phyloP scores from a whole-genome alignment of 192 early-diverging fungal species.

The Lobosporangium transversale region DNA sequence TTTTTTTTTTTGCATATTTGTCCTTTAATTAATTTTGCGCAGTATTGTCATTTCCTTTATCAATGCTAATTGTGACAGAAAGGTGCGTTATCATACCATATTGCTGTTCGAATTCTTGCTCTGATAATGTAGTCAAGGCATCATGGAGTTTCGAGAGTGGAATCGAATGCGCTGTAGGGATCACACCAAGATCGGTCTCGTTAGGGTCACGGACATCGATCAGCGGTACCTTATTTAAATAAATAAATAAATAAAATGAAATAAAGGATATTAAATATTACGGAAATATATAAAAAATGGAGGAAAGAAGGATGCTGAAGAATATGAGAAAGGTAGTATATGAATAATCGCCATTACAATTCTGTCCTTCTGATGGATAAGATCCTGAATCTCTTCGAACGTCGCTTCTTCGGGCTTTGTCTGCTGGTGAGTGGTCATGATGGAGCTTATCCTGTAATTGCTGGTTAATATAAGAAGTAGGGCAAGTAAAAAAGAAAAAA shows the following conservation, averaged over 20 bases:
- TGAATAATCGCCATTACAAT: no score
- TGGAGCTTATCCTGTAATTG: no score
- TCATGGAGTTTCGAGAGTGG: conserved; percentile 62
- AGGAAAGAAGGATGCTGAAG: no score
- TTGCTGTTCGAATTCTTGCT: conserved; percentile 52
- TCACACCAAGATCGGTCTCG: conserved; percentile 62
- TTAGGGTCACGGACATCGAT: conserved; percentile 72
- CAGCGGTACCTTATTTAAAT: conserved; percentile 55
- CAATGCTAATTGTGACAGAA: background rate
- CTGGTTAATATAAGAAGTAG: no score
- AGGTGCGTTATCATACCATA: conserved; percentile 19
- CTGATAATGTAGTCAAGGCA: conserved; percentile 34
- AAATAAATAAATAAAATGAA: no score
- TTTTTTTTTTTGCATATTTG: conserved; percentile 6
- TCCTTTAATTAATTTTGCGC: background rate
- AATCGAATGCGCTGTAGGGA: conserved; percentile 69
- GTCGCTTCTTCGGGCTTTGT: conserved; percentile 9
- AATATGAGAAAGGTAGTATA: no score
- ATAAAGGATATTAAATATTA: no score
- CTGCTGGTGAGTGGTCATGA: background rate
- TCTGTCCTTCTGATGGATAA: background rate
- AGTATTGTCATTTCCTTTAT: background rate
- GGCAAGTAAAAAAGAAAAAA: no score
- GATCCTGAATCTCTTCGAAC: conserved; percentile 9
- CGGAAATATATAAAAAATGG: no score